Base-by-base conservation (phyloP, 805 yeast genomes). In the Saturnispora hagleri region DNA sequence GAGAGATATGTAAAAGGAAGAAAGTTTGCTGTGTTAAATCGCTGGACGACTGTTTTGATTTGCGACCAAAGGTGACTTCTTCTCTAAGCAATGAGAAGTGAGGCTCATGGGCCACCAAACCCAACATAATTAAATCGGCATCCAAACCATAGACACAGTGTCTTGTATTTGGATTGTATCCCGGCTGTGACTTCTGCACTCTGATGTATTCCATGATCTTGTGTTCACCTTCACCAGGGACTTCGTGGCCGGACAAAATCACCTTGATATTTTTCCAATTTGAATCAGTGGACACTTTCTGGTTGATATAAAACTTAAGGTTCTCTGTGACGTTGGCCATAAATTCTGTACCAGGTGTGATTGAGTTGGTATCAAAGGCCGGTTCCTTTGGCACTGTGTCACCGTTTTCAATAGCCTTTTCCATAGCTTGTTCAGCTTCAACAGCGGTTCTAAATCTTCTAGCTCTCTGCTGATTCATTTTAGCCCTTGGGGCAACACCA, bases 191-290 rank as follows among this genome's bases (percentile, higher is more conserved):
- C 65, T 86, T 85, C 69, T 82, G 76, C 43, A 79, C 71, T 69
- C 97, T 81, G 57, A 91, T 89, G 61, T 80, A 89, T 60, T 88
- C 88, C 97, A 90, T 91, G 59, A 91, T 89, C 64, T 91, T 91
- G 70, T 91, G 98, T 71, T 91, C 98, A 69, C 98, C 98, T 73
- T 91, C 98, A 59, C 98, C 98, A 3, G 98, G 98, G 18, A 88
- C 97, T 67, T 90, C 96, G 62, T 89, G 97, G 36, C 97, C 98
- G 50, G 93, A 84, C 55, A 91, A 75, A 31, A 91, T 74, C 54
- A 91, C 76, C 51, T 86, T 77, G 49, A 88, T 74, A 49, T 79
- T 76, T 57, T 86, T 84, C 98, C 98, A 91, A 51, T 82, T 79
- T 12, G 90, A 72, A 64, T 91, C 98, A 48, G 86, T 84, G 3